These are phyloP conservation scores for Suhomyces yuchorum DNA, from an alignment of 1,139 yeast genomes.

Conservation along the genomic window DNA sequence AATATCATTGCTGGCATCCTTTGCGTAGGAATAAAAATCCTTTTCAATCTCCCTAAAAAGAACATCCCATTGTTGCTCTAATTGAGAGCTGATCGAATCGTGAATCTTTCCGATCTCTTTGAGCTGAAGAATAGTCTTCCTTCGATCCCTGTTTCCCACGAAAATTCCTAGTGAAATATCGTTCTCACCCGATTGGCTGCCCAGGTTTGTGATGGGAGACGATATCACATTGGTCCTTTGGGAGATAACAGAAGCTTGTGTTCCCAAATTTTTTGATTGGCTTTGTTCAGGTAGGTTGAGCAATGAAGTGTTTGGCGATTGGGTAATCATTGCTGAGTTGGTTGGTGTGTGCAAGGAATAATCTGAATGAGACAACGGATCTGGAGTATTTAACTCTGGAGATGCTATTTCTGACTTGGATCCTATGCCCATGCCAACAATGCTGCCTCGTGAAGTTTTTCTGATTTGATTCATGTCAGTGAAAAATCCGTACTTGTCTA, in stretches of 20 bases:
- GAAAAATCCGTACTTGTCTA: constrained; percentile 57
- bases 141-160: constrained; percentile 18
- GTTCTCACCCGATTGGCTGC: neutral
- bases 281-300: neutral
- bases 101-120: constrained; percentile 37
- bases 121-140: constrained; percentile 27
- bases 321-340: neutral
- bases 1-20: constrained; percentile 16
- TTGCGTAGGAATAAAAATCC: constrained; percentile 25
- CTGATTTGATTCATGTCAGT: constrained; percentile 20
- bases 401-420: neutral
- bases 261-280: neutral
- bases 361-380: neutral
- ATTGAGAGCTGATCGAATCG: constrained; percentile 33
- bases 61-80: constrained; percentile 38
- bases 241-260: neutral
- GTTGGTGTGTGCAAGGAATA: neutral
- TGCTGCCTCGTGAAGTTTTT: neutral
- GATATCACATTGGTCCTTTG: neutral
- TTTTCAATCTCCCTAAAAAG: constrained; percentile 31
- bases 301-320: neutral
- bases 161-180: constrained; percentile 17
- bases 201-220: neutral
- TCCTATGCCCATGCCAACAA: neutral
- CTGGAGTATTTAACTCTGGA: neutral